These are phyloP conservation scores for Umbelopsis vinacea DNA, from an alignment of 192 early-diverging fungal species.

Conservation along the genomic window DNA sequence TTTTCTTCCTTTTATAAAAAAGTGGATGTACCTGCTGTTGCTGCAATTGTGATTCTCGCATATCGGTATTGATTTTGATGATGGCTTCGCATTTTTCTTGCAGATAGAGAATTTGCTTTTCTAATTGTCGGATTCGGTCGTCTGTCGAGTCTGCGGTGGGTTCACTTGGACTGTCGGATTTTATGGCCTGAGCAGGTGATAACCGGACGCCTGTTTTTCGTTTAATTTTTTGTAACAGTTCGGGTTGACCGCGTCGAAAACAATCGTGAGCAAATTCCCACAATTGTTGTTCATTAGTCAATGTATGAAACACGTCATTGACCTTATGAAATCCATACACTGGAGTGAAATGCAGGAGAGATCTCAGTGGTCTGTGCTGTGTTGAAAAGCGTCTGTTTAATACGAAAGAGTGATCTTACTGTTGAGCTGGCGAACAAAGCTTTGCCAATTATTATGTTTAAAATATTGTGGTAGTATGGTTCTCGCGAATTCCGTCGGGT, in stretches of 20 bases:
- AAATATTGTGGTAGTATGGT: slow-evolving; percentile 80
- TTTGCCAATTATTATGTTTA: slow-evolving; percentile 88
- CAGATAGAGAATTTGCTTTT: slow-evolving; percentile 6
- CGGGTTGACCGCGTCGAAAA: slow-evolving; percentile 63
- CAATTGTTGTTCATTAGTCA: slow-evolving; percentile 60
- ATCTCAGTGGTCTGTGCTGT: neutral
- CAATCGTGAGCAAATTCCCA: slow-evolving; percentile 87
- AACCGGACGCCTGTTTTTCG: slow-evolving; percentile 1
- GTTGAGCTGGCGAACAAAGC: slow-evolving; percentile 86
- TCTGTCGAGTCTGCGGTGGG: neutral
- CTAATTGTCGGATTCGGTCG: slow-evolving; percentile 1
- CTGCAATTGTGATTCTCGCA: slow-evolving; percentile 6
- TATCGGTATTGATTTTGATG: slow-evolving; percentile 6
- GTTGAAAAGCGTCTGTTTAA: too few species aligned
- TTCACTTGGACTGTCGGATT: slow-evolving; percentile 16
- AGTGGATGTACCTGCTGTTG: neutral
- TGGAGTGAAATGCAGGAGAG: slow-evolving; percentile 18
- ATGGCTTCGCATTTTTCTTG: slow-evolving; percentile 12
- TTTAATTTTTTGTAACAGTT: slow-evolving; percentile 16
- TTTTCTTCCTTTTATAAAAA: neutral
- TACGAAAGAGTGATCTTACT: slow-evolving; percentile 45
- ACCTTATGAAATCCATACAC: slow-evolving; percentile 84
- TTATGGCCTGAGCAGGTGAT: neutral
- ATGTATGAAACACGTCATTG: slow-evolving; percentile 51
- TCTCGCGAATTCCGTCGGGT: slow-evolving; percentile 78